Evolutionary conservation across 495 filamentous ascomycete species (phyloP).

Genomic region (Aspergillus carlsbadensis): DNA sequence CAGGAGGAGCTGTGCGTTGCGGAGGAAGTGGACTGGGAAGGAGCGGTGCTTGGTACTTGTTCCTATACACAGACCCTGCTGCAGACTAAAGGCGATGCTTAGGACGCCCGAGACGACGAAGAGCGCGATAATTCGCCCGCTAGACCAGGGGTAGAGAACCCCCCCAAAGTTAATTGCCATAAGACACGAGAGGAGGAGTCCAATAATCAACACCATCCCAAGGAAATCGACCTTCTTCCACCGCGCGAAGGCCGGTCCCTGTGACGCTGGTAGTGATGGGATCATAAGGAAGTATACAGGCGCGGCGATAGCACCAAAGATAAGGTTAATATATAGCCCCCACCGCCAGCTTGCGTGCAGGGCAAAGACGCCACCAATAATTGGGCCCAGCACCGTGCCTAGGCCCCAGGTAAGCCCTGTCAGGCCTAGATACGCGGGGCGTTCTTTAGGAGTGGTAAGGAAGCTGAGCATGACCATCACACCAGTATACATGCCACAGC

Average conservation of each 20-base stretch:
- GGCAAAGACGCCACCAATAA: constrained; percentile 62
- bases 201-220: too few species aligned
- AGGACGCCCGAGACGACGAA: constrained; percentile 48
- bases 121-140: constrained; percentile 45
- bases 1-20: background rate
- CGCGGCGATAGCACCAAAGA: constrained; percentile 48
- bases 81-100: constrained; percentile 32
- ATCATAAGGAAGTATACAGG: constrained; percentile 54
- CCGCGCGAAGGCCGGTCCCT: too few species aligned
- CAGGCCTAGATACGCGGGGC: background rate
- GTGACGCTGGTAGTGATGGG: too few species aligned
- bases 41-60: constrained; percentile 42
- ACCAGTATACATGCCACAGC: constrained; percentile 37
- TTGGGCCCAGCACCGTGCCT: constrained; percentile 53
- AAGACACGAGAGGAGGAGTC: background rate
- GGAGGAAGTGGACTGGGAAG: constrained; percentile 47
- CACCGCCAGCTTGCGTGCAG: constrained; percentile 53
- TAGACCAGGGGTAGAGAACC: constrained; percentile 49
- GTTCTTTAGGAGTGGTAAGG: constrained; percentile 21
- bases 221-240: too few species aligned
- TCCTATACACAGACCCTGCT: constrained; percentile 49
- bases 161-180: constrained; percentile 20
- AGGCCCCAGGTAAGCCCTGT: constrained; percentile 46
- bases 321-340: constrained; percentile 74
- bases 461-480: constrained; percentile 31